Conservation (phyloP, 345 rosid species). For the Hibiscus syriacus region DNA sequence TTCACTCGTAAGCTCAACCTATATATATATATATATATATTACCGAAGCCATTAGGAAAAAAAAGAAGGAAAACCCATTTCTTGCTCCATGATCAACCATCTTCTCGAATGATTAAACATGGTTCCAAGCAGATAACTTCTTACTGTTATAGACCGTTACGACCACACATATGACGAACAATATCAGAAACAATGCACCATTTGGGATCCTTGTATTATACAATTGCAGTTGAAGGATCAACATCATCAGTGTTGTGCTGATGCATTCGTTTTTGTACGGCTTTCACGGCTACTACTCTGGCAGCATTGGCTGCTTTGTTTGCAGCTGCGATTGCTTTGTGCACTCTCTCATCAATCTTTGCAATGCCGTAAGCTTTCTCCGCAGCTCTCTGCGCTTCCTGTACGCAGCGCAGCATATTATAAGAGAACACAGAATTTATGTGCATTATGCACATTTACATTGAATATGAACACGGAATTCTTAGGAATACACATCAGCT, state of each 20-base stretch:
- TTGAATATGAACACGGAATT: background rate
- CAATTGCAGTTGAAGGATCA: constrained; percentile 8
- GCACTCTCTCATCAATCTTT: constrained; percentile 61
- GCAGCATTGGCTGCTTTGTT: constrained; percentile 73
- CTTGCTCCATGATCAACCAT: constrained; percentile 35
- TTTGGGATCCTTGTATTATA: constrained; percentile 6
- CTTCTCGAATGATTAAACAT: constrained; percentile 4
- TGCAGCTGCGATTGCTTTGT: constrained; percentile 53
- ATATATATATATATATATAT: constrained; percentile 9
- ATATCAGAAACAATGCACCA: constrained; percentile 1
- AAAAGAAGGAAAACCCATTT: background rate
- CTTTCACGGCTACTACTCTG: background rate
- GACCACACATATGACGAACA: background rate
- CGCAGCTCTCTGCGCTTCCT: constrained; percentile 70
- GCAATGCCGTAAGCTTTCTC: constrained; percentile 45
- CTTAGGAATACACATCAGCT: background rate
- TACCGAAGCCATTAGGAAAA: background rate
- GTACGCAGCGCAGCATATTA: constrained; percentile 4
- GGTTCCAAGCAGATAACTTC: constrained; percentile 31
- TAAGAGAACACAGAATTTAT: background rate
- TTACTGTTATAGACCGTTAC: background rate
- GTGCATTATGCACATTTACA: background rate
- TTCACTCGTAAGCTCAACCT: constrained; percentile 8
- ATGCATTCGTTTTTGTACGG: background rate
- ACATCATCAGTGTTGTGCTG: constrained; percentile 6